Base-by-base conservation (phyloP, 306 rosid species). In the Comarum palustre region DNA sequence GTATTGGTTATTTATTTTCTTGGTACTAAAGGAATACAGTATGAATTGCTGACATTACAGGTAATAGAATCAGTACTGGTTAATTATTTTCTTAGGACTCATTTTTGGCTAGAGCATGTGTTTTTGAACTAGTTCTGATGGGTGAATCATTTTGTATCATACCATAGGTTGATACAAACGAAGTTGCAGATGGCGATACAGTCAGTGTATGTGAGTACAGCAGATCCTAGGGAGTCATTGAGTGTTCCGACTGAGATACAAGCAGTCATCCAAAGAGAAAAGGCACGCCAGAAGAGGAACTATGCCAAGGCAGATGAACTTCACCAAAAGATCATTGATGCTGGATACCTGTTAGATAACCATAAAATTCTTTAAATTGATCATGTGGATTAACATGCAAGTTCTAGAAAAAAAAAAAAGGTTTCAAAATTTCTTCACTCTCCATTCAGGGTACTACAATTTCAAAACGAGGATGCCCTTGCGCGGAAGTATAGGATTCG, bases 111-210 rank as follows among this genome's bases (percentile, higher is more conserved):
- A 16, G 11, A 20, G 16, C 24, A 41, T 20, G 31, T 68, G 22
- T 38, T 51, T 62, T 73, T 22, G 48, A 25, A 31, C 25, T 63
- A 10, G 41, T 16, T 75, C 45, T 82, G 66, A 82, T 32, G 9
- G n/a, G 6, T 58, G 55, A 75, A 38, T 55, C 59, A 12, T 82
- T 6, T 48, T 52, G 48, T 50, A 75, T 82, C 75, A 60, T 24
- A 78, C 47, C 74, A 94, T 63, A 94, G 99, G 87, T 94, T 60
- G 93, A 89, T 82, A 83, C 84, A 50, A 94, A 74, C 77, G 92
- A 97, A n/a, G 86, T 94, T 34, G 82, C 95, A 42, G 99, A 94
- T 79, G 99, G 99, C 36, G 99, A 94, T 80, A 82, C 93, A 6
- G 32, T 94, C 77, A 4, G 97, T 89, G 10, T 91, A 89, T 85